Conservation (phyloP, 2,329 filamentous ascomycete species). For the Clarireedia sp. region DNA sequence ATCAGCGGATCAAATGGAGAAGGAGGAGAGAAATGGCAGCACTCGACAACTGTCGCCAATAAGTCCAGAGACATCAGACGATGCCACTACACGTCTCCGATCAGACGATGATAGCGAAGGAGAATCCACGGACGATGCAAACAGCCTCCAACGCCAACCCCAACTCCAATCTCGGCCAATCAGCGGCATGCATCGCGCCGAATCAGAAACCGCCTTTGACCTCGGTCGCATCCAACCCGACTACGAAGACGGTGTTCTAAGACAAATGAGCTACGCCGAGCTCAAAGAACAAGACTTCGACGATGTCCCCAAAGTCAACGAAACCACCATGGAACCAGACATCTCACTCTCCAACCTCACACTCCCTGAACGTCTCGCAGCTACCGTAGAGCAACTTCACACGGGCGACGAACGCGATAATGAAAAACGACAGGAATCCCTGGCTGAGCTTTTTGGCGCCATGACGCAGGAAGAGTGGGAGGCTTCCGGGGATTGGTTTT, state of each 20-base stretch:
- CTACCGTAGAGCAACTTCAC: background rate
- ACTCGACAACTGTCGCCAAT: background rate
- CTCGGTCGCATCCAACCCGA: background rate
- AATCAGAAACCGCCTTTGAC: background rate
- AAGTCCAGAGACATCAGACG: background rate
- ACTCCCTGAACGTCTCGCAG: background rate
- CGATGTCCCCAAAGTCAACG: background rate
- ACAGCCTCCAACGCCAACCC: background rate
- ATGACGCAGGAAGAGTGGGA: slow-evolving; percentile 28
- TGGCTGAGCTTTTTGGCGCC: slow-evolving; percentile 17
- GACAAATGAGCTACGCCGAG: slow-evolving; percentile 1
- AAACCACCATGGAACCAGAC: background rate
- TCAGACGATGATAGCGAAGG: background rate
- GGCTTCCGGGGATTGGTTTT: slow-evolving; percentile 26
- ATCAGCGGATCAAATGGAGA: background rate
- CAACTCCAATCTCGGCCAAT: slow-evolving; percentile 4
- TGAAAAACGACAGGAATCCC: background rate
- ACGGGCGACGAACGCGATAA: background rate
- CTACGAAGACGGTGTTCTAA: slow-evolving; percentile 3
- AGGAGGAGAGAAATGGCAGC: background rate
- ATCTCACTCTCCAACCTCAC: slow-evolving; percentile 1
- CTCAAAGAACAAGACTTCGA: slow-evolving; percentile 10
- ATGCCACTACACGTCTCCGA: background rate
- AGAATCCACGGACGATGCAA: background rate
- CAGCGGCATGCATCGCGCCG: background rate